Conservation (phyloP, 2,329 filamentous ascomycete species). For the Macroventuria anomochaeta region DNA sequence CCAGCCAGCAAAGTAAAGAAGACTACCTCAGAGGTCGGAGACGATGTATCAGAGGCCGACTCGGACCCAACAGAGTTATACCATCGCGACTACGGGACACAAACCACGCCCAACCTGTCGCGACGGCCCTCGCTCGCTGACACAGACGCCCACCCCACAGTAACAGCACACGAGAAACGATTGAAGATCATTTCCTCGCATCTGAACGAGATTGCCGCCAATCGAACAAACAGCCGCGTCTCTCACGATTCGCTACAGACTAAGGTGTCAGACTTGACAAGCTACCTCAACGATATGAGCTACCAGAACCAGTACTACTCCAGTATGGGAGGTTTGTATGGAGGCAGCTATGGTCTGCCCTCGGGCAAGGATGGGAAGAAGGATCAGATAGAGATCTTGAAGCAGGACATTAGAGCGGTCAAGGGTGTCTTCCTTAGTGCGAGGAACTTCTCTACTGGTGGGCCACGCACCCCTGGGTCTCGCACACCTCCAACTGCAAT, state of each 20-base stretch:
- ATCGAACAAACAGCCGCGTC: constrained; percentile 57
- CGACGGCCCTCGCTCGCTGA: constrained; percentile 43
- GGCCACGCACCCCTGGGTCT: constrained; percentile 17
- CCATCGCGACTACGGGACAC: constrained; percentile 80
- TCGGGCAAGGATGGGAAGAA: constrained; percentile 62
- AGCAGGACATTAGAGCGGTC: constrained; percentile 76
- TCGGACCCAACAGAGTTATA: constrained; percentile 78
- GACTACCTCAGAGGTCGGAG: constrained; percentile 37
- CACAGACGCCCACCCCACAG: constrained; percentile 34
- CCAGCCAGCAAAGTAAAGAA: constrained; percentile 52
- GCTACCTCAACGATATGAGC: constrained; percentile 64
- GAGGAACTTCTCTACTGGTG: constrained; percentile 66
- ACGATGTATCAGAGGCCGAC: constrained; percentile 56
- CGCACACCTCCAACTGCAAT: constrained; percentile 21
- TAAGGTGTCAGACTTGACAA: constrained; percentile 61
- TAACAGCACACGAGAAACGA: constrained; percentile 52
- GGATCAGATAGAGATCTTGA: constrained; percentile 75
- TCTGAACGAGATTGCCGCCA: constrained; percentile 59
- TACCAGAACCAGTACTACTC: constrained; percentile 53
- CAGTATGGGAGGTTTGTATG: constrained; percentile 47
- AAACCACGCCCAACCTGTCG: constrained; percentile 67
- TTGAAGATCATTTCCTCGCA: constrained; percentile 60
- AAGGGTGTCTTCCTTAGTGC: constrained; percentile 80
- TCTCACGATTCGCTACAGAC: constrained; percentile 58
- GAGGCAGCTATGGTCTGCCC: constrained; percentile 33